Base-by-base conservation (phyloP, 148 eudicot genomes). In the Linanthus parryae region DNA sequence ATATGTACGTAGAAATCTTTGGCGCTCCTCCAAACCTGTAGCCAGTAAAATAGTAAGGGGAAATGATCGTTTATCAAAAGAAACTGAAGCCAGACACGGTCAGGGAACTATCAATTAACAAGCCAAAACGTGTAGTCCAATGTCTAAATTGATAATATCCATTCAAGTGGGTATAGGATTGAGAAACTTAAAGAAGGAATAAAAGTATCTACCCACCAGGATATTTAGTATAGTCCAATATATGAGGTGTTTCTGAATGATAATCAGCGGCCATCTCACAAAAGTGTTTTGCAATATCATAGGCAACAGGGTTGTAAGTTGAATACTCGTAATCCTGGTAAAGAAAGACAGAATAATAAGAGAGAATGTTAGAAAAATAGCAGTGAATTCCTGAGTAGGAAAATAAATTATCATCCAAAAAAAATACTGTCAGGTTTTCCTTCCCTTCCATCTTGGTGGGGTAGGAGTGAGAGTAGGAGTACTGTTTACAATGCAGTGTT, bases 181-280 rank as follows among this genome's bases (percentile, higher is more conserved):
- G 48, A 8, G 16, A 46, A 16, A 64, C 28, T 12, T 44, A 40
- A 9, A 20, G 34, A 54, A 26, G 23, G 19, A 20, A 48, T 20
- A 5, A n/a, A 5, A 34, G 21, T 38, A 21, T 20, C 41, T 21
- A 40, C 70, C 57, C 64, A 90, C 97, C 92, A 63, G 97, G 97
- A 66, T 90, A 90, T 70, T 78, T 82, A 54, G 57, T 68, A 42
- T 66, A 90, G 70, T 90, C 82, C 85, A 90, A 54, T 39, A 83
- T 54, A 80, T 90, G 97, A 60, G 97, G 97, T 30, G 85, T 77
- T 31, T 90, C 97, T 43, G 97, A 73, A 59, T 90, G 97, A 70
- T 90, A 90, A 67, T 90, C 84, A 21, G 95, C 95, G 63, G 92
- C 88, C 97, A 90, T 90, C 76, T 90, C 97, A 56, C 92, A 90